Percentiles rank a stretch among this genome's conserved stretches.
phyloP scores from a whole-genome alignment of 352 stramenopile species.

The Phytophthora pistaciae region DNA sequence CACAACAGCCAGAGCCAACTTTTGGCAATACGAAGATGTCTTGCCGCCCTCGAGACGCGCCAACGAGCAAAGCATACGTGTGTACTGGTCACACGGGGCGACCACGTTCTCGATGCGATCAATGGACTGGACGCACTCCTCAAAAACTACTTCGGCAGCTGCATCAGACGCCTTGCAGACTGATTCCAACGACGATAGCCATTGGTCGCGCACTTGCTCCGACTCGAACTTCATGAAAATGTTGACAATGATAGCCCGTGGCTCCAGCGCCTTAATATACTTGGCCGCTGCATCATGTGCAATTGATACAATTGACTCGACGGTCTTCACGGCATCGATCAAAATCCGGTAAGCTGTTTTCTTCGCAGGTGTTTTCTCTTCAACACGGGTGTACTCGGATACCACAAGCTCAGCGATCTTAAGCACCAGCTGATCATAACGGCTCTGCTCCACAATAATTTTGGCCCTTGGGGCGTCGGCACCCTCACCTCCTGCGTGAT shows the following conservation, averaged over 20 bases:
- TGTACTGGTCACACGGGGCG: constrained; percentile 78
- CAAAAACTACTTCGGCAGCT: constrained; percentile 62
- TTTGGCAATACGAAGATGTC: constrained; percentile 56
- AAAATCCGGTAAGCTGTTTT: constrained; percentile 78
- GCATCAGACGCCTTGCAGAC: constrained; percentile 64
- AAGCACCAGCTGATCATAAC: constrained; percentile 76
- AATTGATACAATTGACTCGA: constrained; percentile 82
- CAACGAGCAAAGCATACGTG: constrained; percentile 74
- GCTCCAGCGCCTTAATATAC: constrained; percentile 62
- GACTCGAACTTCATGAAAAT: constrained; percentile 74
- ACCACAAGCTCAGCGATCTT: constrained; percentile 86
- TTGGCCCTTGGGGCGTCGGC: constrained; percentile 37
- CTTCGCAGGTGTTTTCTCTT: constrained; percentile 39
- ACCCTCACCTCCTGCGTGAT: constrained; percentile 12
- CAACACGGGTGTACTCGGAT: constrained; percentile 65
- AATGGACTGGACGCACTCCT: constrained; percentile 74
- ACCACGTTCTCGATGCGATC: constrained; percentile 68
- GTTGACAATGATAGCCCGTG: constrained; percentile 55
- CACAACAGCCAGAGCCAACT: constrained; percentile 60
- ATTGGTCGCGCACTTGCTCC: constrained; percentile 87
- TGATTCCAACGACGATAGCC: constrained; percentile 81
- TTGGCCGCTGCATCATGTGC: constrained; percentile 68
- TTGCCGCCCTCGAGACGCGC: constrained; percentile 63
- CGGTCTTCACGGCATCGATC: constrained; percentile 86
- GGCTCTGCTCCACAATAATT: constrained; percentile 63